phyloP scores from a whole-genome alignment of 441 rosid species.

The Cnidoscolus chayamansa region DNA sequence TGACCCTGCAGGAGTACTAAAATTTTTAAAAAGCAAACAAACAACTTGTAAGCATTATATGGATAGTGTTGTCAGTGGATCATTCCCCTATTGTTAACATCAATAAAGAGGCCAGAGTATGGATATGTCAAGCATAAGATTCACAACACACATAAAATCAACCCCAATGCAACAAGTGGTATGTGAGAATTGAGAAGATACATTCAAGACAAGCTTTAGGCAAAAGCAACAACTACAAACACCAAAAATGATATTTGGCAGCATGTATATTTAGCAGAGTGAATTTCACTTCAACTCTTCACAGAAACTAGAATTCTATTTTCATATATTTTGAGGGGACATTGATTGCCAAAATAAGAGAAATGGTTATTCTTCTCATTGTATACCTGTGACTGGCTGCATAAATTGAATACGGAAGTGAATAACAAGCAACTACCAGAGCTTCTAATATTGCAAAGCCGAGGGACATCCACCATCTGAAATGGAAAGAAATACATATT shows the following conservation, averaged over 20 bases:
- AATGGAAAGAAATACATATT: conserved; percentile 23
- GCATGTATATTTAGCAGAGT: background rate
- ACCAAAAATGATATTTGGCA: background rate
- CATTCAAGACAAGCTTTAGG: background rate
- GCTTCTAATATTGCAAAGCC: conserved; percentile 84
- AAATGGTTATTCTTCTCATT: conserved; percentile 11
- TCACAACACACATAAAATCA: background rate
- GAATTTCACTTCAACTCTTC: background rate
- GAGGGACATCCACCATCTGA: conserved; percentile 96
- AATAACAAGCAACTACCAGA: conserved; percentile 64
- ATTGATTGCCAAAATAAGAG: background rate
- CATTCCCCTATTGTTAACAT: background rate
- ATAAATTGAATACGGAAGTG: conserved; percentile 80
- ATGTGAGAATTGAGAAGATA: background rate
- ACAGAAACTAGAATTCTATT: background rate
- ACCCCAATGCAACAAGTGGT: background rate
- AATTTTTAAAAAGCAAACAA: background rate
- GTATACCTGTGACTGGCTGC: conserved; percentile 70
- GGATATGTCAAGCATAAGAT: background rate
- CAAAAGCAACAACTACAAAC: background rate
- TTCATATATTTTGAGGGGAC: background rate
- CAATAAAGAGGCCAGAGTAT: background rate
- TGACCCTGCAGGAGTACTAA: conserved; percentile 49
- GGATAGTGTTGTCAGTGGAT: background rate
- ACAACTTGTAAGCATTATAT: background rate